A percentile compares a stretch with the other conserved stretches of the same genome.
These are phyloP conservation scores for Phaeodactylum tricornutum DNA, from an alignment of 108 stramenopile genomes.

Conservation along the genomic window DNA sequence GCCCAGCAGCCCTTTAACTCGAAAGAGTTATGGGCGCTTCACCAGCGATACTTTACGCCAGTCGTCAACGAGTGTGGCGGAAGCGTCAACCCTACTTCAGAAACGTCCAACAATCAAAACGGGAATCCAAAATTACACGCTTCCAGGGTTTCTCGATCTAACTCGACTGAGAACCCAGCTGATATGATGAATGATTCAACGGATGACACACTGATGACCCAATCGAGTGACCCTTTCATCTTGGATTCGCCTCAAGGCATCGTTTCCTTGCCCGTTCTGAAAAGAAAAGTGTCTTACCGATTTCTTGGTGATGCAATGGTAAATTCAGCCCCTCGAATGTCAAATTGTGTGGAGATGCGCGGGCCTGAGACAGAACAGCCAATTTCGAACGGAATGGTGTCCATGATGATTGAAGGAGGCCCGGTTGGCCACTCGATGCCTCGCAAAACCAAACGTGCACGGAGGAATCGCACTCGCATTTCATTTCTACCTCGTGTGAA, in stretches of 20 bases:
- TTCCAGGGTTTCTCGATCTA: constrained; percentile 13
- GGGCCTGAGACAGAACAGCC: not conserved
- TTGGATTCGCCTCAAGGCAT: constrained; percentile 10
- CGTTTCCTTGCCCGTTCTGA: constrained; percentile 30
- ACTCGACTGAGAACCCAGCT: constrained; percentile 5
- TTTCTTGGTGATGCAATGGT: constrained; percentile 46
- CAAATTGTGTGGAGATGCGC: no score
- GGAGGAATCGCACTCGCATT: constrained; percentile 67
- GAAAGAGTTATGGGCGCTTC: constrained; percentile 57
- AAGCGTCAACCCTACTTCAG: constrained; percentile 3
- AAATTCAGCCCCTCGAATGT: not conserved
- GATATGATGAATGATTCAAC: constrained; percentile 1
- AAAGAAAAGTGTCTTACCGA: constrained; percentile 73
- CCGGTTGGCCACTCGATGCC: constrained; percentile 36
- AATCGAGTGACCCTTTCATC: constrained; percentile 30
- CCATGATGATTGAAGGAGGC: constrained; percentile 38
- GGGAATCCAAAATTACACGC: no score
- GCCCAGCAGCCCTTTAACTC: constrained; percentile 58
- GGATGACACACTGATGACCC: constrained; percentile 13
- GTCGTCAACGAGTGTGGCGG: constrained; percentile 59
- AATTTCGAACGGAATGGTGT: constrained; percentile 8
- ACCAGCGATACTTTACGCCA: constrained; percentile 74
- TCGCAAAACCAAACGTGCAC: constrained; percentile 61
- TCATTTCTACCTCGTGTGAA: constrained; percentile 72
- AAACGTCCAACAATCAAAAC: not conserved